Percentiles rank a stretch among this genome's conserved stretches.
These are phyloP conservation scores for Populus alba DNA, from an alignment of 345 rosid species.

Conservation along the genomic window DNA sequence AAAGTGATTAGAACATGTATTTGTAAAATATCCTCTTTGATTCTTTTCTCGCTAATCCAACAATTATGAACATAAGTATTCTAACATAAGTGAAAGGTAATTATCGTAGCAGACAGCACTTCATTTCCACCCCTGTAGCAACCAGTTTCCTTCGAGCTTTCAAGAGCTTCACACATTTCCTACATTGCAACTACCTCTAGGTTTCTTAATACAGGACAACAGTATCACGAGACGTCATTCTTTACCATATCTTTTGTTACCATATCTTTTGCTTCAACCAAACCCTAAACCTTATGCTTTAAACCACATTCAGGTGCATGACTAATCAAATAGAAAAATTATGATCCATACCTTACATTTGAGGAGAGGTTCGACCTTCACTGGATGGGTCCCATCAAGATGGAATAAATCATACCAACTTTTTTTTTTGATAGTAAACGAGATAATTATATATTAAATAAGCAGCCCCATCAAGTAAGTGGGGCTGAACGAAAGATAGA, in stretches of 20 bases:
- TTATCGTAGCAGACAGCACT: background rate
- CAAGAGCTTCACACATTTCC: background rate
- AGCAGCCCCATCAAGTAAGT: too few species aligned
- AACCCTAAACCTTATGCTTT: background rate
- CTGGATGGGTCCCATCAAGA: constrained; percentile 63
- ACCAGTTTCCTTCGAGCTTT: background rate
- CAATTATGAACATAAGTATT: background rate
- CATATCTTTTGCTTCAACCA: background rate
- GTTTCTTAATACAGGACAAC: background rate
- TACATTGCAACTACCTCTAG: background rate
- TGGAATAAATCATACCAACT: constrained; percentile 70
- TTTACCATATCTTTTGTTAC: background rate
- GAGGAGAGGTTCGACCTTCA: constrained; percentile 84
- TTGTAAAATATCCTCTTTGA: too few species aligned
- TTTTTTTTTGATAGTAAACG: too few species aligned
- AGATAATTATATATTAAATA: too few species aligned
- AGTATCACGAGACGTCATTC: background rate
- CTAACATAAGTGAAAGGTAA: background rate
- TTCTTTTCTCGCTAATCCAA: too few species aligned
- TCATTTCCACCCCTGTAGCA: background rate
- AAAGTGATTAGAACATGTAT: fast-evolving
- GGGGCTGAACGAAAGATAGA: too few species aligned
- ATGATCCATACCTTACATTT: constrained; percentile 68
- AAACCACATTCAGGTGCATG: background rate
- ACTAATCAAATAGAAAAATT: background rate